Evolutionary conservation across 805 yeast genomes (phyloP).

Genomic region (Lipomyces yamadae): DNA sequence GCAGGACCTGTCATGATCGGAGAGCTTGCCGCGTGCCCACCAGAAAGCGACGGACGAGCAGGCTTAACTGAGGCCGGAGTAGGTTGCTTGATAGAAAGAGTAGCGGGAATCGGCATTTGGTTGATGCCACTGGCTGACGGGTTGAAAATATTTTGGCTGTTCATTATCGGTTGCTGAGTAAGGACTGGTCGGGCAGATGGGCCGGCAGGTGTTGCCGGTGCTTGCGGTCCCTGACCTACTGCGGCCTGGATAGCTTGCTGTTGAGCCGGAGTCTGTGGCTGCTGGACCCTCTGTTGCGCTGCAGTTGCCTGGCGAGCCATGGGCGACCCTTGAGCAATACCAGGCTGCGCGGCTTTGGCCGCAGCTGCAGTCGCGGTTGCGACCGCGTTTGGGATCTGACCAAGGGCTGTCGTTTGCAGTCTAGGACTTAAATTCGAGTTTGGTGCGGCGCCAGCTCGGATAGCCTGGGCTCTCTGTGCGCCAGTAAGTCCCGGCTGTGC

Average conservation of each 20-base stretch:
- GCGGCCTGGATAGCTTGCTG: slow-evolving; percentile 22
- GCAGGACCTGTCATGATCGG: slow-evolving; percentile 80
- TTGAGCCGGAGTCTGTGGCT: slow-evolving; percentile 16
- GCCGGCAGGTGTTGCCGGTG: slow-evolving; percentile 33
- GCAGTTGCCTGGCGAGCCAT: slow-evolving; percentile 34
- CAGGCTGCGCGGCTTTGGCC: slow-evolving; percentile 13
- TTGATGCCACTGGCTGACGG: slow-evolving; percentile 41
- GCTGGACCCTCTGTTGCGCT: slow-evolving; percentile 32
- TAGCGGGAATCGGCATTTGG: slow-evolving; percentile 60
- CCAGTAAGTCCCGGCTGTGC: slow-evolving; percentile 12
- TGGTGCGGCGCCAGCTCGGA: slow-evolving; percentile 17
- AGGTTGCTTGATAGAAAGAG: slow-evolving; percentile 67
- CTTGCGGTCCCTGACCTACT: slow-evolving; percentile 8
- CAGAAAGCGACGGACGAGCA: slow-evolving; percentile 79
- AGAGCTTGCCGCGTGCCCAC: slow-evolving; percentile 76
- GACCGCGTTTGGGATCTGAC: slow-evolving; percentile 15
- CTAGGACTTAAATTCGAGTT: slow-evolving; percentile 27
- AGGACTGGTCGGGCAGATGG: slow-evolving; percentile 43
- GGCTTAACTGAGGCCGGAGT: slow-evolving; percentile 68
- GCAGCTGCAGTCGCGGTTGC: slow-evolving; percentile 14
- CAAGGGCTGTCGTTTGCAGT: slow-evolving; percentile 14
- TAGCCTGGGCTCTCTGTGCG: slow-evolving; percentile 24
- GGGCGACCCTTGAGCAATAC: slow-evolving; percentile 22
- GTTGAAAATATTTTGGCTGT: slow-evolving; percentile 47
- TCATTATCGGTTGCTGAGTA: slow-evolving; percentile 47